phyloP scores from a whole-genome alignment of 495 filamentous ascomycete genomes.

The Aspergillus cavernicola region DNA sequence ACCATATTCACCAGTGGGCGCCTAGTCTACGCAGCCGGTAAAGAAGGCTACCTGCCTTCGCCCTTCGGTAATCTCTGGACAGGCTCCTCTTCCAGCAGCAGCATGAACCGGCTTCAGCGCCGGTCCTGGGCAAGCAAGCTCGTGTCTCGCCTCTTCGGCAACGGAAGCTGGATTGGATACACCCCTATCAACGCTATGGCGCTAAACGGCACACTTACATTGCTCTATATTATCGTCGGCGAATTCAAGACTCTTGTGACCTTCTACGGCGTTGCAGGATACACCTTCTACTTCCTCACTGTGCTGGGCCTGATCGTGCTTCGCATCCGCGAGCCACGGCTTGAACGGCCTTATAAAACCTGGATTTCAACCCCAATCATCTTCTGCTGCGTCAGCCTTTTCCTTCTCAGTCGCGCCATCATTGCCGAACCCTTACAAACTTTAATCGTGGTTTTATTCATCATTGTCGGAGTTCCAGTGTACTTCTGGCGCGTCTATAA shows the following conservation, averaged over 20 bases:
- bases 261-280: conserved; percentile 95
- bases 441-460: conserved; percentile 76
- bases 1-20: conserved; percentile 91
- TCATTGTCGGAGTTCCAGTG: conserved; percentile 76
- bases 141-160: conserved; percentile 56
- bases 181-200: conserved; percentile 88
- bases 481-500: conserved; percentile 81
- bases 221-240: conserved; percentile 75
- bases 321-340: conserved; percentile 77
- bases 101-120: conserved; percentile 47
- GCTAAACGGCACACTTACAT: conserved; percentile 70
- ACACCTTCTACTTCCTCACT: conserved; percentile 94
- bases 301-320: conserved; percentile 91
- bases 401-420: conserved; percentile 80
- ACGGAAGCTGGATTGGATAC: conserved; percentile 59
- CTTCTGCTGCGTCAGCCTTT: conserved; percentile 96
- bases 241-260: conserved; percentile 90
- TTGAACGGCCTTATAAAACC: conserved; percentile 86
- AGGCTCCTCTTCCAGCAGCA: conserved; percentile 36
- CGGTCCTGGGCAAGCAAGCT: conserved; percentile 56
- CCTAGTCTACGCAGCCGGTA: conserved; percentile 89
- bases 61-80: conserved; percentile 82
- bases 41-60: conserved; percentile 87
- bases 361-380: conserved; percentile 97
- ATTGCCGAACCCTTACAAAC: conserved; percentile 90